Evolutionary conservation across 2,329 filamentous ascomycete genomes (phyloP), one percentile per base, ranked within the genome.

Genomic region (Apiospora marii): DNA sequence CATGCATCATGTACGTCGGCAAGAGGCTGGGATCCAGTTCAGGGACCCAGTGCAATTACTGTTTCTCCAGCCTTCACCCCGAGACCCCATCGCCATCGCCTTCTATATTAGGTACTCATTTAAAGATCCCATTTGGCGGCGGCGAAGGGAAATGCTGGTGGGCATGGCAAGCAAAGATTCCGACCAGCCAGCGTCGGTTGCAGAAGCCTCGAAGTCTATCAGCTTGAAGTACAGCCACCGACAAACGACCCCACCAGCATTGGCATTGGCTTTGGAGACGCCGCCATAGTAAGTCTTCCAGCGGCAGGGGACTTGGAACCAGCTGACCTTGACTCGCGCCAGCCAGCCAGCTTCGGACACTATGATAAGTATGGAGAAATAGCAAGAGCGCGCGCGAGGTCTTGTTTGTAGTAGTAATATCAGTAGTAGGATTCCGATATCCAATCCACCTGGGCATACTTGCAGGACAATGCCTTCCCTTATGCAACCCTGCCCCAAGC

Each of bases 11-110:
- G 58, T 64, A 64, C 41, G 58, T 64, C 58, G 58, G 58, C 58
- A 64, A 64, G 58, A 64, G 58, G 58, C 58, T 64, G 58, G 58
- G 58, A n/a, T 64, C 58, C 58, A 64, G 34, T 41, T 64, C 58
- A 41, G 58, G 58, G 58, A 64, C 34, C 58, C 58, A 64, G 37
- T 22, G 58, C 58, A 64, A 64, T 64, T 64, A 37, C 58, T 64
- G n/a, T 24, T 41, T 41, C 58, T 64, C 58, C 58, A 64, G 58
- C 58, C 58, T 41, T 64, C 58, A 41, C 34, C 41, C 27, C 27
- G 27, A 30, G 27, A 30, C 27, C 27, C 58, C 58, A 41, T 64
- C 34, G 3, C 58, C 34, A 41, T 64, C 34, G 58, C 19, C 58
- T 64, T 41, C 41, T n/a, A 64, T 41, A 64, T 64, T 64, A 41